These are phyloP conservation scores for Blastocystis sp. DNA, from an alignment of 352 stramenopile genomes.

Conservation along the genomic window DNA sequence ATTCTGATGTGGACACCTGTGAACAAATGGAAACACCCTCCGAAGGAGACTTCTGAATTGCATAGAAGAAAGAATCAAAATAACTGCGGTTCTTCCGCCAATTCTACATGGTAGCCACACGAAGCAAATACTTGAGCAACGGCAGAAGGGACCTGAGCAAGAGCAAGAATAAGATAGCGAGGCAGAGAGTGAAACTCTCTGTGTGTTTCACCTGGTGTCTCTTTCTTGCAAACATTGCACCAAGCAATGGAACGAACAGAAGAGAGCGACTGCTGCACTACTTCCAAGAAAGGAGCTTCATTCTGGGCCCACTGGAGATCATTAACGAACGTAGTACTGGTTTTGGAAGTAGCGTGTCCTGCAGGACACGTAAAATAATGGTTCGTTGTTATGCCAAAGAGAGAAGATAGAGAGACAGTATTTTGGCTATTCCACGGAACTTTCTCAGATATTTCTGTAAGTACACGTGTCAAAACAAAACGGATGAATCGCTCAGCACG, in stretches of 20 bases:
- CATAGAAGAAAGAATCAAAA: neutral
- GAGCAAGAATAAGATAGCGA: neutral
- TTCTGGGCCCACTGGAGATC: neutral
- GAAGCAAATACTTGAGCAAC: neutral
- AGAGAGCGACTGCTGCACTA: neutral
- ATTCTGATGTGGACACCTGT: too few species aligned
- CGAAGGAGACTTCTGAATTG: too few species aligned
- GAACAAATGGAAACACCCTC: too few species aligned
- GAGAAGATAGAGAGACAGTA: neutral
- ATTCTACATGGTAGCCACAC: neutral
- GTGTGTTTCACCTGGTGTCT: neutral
- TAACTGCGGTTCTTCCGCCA: slow-evolving; percentile 8
- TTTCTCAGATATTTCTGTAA: neutral
- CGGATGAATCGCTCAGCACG: slow-evolving; percentile 29
- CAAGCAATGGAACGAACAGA: neutral
- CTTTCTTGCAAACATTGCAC: neutral
- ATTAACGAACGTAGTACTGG: neutral
- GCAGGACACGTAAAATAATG: neutral
- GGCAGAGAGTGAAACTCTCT: neutral
- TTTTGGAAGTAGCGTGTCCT: slow-evolving; percentile 21
- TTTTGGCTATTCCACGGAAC: neutral
- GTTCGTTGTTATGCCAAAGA: neutral
- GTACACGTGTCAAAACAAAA: neutral
- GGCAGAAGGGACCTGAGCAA: neutral
- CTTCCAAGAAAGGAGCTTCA: neutral